phyloP scores from a whole-genome alignment of 208 protist species.

The Leishmania amazonensis region DNA sequence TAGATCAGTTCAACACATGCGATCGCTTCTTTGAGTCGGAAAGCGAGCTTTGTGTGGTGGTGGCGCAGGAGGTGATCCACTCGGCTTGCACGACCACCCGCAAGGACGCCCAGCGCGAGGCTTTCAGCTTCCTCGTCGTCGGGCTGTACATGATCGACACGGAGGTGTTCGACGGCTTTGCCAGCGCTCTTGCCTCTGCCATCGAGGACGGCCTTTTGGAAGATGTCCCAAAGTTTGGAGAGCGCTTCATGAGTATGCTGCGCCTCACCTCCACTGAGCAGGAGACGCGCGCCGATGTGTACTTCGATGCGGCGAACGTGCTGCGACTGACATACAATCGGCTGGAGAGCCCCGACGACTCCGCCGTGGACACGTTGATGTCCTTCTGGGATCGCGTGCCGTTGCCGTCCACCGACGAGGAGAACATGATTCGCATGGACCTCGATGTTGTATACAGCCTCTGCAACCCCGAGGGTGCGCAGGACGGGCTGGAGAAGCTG shows the following conservation, averaged over 20 bases:
- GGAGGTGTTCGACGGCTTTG: constrained; percentile 80
- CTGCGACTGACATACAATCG: constrained; percentile 73
- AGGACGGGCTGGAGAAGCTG: constrained; percentile 59
- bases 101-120: constrained; percentile 82
- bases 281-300: constrained; percentile 69
- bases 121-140: constrained; percentile 79
- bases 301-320: constrained; percentile 80
- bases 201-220: constrained; percentile 84
- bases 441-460: constrained; percentile 67
- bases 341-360: constrained; percentile 55
- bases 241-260: constrained; percentile 88
- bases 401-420: constrained; percentile 34
- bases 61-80: constrained; percentile 74
- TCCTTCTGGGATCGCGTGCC: constrained; percentile 74
- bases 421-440: constrained; percentile 40
- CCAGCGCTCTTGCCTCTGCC: constrained; percentile 59
- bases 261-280: constrained; percentile 71
- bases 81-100: constrained; percentile 84
- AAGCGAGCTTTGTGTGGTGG: constrained; percentile 61
- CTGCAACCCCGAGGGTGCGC: constrained; percentile 45
- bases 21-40: constrained; percentile 53
- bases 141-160: constrained; percentile 78
- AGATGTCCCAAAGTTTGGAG: constrained; percentile 86
- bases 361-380: constrained; percentile 68
- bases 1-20: constrained; percentile 73